A percentile compares a stretch with the other conserved stretches of the same genome.
These are phyloP conservation scores for Aspergillus calidoustus DNA, from an alignment of 2,329 filamentous ascomycete species.

Conservation along the genomic window DNA sequence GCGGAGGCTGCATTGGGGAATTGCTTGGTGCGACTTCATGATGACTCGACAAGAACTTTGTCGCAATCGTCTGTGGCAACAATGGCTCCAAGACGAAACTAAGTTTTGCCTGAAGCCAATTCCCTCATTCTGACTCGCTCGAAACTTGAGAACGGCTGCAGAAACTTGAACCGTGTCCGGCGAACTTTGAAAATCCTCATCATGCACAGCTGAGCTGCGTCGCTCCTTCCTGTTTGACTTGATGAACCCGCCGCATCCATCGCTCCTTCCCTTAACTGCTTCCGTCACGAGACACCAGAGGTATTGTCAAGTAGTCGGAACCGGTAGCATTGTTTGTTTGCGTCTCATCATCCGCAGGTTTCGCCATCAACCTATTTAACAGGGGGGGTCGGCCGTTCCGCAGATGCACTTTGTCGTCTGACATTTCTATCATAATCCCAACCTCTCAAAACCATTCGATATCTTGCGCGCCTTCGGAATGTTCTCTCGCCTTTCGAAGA, in stretches of 20 bases:
- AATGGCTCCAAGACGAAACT: not conserved
- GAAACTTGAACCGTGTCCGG: not conserved
- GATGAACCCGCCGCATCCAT: not conserved
- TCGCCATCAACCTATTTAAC: constrained; percentile 36
- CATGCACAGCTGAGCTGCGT: not conserved
- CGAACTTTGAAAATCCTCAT: not conserved
- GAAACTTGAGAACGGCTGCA: too few relatives aligned
- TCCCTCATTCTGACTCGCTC: too few relatives aligned
- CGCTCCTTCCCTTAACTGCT: constrained; percentile 2
- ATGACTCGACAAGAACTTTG: not conserved
- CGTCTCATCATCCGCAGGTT: constrained; percentile 24
- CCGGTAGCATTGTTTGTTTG: constrained; percentile 8
- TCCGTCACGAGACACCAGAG: constrained; percentile 2
- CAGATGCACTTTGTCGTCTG: constrained; percentile 24
- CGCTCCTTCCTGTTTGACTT: not conserved
- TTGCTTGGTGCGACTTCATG: not conserved
- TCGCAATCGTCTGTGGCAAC: not conserved
- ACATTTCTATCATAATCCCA: constrained; percentile 28
- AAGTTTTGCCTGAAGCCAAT: not conserved
- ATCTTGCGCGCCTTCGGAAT: constrained; percentile 26
- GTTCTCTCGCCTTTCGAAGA: constrained; percentile 31
- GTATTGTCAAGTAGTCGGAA: not conserved
- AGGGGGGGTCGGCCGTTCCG: constrained; percentile 33
- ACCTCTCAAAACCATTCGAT: constrained; percentile 24
- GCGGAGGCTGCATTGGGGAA: not conserved